Evolutionary conservation across 805 yeast genomes (phyloP).

Genomic region (Candida schatavii): DNA sequence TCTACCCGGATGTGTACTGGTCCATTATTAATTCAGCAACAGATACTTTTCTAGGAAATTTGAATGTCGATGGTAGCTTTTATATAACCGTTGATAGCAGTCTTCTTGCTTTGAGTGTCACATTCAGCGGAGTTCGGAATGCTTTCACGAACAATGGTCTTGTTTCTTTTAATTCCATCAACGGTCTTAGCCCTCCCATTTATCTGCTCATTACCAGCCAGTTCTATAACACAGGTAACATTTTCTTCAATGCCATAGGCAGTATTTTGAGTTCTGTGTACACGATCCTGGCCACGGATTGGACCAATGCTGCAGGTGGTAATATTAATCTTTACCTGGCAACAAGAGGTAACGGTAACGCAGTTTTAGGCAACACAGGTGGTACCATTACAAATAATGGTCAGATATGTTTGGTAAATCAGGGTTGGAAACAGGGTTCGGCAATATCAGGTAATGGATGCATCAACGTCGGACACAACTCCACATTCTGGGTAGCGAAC

Average conservation of each 20-base stretch:
- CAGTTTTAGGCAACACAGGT: slow-evolving; percentile 10
- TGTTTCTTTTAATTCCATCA: slow-evolving; percentile 15
- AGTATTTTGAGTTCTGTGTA: slow-evolving; percentile 3
- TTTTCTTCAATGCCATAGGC: slow-evolving; percentile 14
- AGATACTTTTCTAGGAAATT: slow-evolving; percentile 11
- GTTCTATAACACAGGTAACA: slow-evolving; percentile 16
- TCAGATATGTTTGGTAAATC: slow-evolving; percentile 15
- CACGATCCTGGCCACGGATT: slow-evolving; percentile 9
- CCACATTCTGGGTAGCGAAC: slow-evolving; percentile 13
- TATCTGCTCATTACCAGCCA: slow-evolving; percentile 8
- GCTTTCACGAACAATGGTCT: slow-evolving; percentile 19
- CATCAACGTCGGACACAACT: slow-evolving; percentile 13
- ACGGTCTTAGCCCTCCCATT: slow-evolving; percentile 12
- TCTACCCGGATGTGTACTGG: slow-evolving; percentile 14
- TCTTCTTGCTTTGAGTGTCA: slow-evolving; percentile 13
- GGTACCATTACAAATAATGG: slow-evolving; percentile 10
- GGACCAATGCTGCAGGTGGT: slow-evolving; percentile 14
- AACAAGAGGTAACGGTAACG: slow-evolving; percentile 9
- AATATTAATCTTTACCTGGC: slow-evolving; percentile 11
- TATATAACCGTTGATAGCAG: slow-evolving; percentile 13
- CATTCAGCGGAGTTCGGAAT: slow-evolving; percentile 7
- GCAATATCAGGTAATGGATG: slow-evolving; percentile 18
- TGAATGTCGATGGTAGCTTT: slow-evolving; percentile 14
- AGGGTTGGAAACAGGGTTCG: slow-evolving; percentile 14
- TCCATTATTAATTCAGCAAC: slow-evolving; percentile 11